Conservation (phyloP, 805 yeast species). For the Pichia californica region DNA sequence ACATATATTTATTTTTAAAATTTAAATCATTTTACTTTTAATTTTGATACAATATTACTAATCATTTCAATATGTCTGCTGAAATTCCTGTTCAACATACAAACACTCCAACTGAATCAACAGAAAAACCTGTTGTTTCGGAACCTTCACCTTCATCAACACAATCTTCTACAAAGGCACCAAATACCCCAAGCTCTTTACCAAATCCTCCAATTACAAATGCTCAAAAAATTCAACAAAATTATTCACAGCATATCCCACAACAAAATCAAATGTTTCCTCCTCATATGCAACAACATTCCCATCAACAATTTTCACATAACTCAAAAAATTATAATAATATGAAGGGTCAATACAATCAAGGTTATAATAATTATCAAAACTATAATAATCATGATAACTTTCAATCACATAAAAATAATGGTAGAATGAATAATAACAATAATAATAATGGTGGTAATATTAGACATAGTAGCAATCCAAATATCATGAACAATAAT, state of each 20-base stretch:
- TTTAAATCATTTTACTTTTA: too few species aligned
- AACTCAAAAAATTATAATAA: background rate
- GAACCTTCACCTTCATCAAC: too few species aligned
- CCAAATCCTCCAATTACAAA: background rate
- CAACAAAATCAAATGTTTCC: background rate
- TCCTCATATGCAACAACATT: background rate
- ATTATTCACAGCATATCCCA: constrained; percentile 1
- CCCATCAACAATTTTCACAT: constrained; percentile 1
- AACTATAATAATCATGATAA: constrained; percentile 1
- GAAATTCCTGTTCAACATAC: too few species aligned
- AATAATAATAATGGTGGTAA: background rate
- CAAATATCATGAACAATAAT: background rate
- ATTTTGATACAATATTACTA: too few species aligned
- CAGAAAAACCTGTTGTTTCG: too few species aligned
- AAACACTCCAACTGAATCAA: too few species aligned
- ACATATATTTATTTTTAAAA: too few species aligned
- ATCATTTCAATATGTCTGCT: too few species aligned
- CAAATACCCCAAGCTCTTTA: background rate
- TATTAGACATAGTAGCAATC: background rate
- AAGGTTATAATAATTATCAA: background rate
- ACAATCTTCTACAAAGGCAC: background rate
- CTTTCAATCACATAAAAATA: background rate
- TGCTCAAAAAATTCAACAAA: constrained; percentile 8
- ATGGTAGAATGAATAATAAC: background rate
- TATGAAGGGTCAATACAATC: background rate